Percentiles rank a stretch among this genome's conserved stretches.
Evolutionary conservation across 176 grass and related monocot species (phyloP).

Genomic region (Raddia distichophylla): DNA sequence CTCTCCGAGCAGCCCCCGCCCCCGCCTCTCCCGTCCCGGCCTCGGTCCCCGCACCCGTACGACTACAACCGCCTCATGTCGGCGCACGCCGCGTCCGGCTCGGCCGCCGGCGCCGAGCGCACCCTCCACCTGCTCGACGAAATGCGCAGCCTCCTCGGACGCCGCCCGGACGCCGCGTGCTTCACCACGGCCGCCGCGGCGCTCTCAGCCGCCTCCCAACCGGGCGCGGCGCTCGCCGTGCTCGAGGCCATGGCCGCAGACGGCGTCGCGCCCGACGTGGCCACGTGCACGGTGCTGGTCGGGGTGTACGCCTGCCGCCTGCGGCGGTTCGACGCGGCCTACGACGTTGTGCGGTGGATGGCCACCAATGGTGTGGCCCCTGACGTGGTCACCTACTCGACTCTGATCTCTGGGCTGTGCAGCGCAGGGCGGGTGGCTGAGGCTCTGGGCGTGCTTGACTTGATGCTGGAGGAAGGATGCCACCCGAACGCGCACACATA

Average conservation of each 20-base stretch:
- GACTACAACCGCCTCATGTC: conserved; percentile 84
- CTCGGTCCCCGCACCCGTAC: conserved; percentile 69
- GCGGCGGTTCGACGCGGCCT: conserved; percentile 56
- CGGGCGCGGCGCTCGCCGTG: conserved; percentile 49
- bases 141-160: conserved; percentile 60
- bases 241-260: conserved; percentile 57
- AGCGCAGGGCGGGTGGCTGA: conserved; percentile 64
- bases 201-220: conserved; percentile 41
- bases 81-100: conserved; percentile 37
- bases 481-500: conserved; percentile 75
- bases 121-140: conserved; percentile 80
- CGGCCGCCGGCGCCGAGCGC: conserved; percentile 37
- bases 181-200: conserved; percentile 69
- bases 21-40: conserved; percentile 41
- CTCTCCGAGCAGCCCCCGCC: conserved; percentile 44
- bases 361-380: conserved; percentile 44
- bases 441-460: conserved; percentile 78
- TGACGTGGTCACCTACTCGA: conserved; percentile 85
- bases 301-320: conserved; percentile 71
- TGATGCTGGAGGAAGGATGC: conserved; percentile 80
- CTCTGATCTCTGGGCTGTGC: conserved; percentile 75
- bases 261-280: conserved; percentile 51
- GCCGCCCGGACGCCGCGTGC: conserved; percentile 76
- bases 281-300: conserved; percentile 72
- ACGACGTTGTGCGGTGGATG: conserved; percentile 76